Base-by-base conservation (phyloP, 805 yeast species). In the Suhomyces pyralidae region DNA sequence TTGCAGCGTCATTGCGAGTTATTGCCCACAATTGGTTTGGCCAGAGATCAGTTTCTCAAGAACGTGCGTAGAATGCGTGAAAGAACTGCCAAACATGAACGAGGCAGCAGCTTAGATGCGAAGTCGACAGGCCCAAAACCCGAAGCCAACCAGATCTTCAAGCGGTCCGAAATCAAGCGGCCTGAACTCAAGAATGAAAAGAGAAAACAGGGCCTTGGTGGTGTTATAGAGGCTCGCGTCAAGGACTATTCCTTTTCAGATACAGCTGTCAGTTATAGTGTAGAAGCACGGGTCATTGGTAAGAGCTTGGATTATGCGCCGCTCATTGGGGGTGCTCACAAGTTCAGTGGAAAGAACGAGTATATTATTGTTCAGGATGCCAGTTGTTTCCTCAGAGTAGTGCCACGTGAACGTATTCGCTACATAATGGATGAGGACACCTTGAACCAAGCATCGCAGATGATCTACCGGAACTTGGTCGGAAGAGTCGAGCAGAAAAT, bases 241-340 rank as follows among this genome's bases (percentile, higher is more conserved):
- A 55, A 61, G 30, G 71, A 67, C 54, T 58, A 58, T 40, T 64
- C 61, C 14, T 64, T 67, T 38, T 56, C 67, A 0, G 71, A 64
- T 43, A 61, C 71, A 4, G 61, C 69, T 12, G 56, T 67, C 46
- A 61, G 65, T 48, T 67, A 66, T 52, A 62, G 68, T 44, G 61
- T 67, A 14, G 69, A 67, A 50, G 64, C 67, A 2, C 54, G 67
- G 7, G 59, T 66, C 15, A 61, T 67, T 38, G 69, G 68, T 5
- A 65, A 61, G 45, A 48, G 53, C 19, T 58, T 65, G 7, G 58
- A 61, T 24, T 63, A 66, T 55, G 55, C 57, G 5, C 45, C 47
- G 28, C 53, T 52, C 19, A 42, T 50, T 3, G 42, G 48, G 40
- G 51, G 51, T 25, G 50, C 34, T 43, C 46, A 42, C 42, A 3